Evolutionary conservation across 1,284 basidiomycete genomes (phyloP).

Genomic region (Ceratobasidium sp.): DNA sequence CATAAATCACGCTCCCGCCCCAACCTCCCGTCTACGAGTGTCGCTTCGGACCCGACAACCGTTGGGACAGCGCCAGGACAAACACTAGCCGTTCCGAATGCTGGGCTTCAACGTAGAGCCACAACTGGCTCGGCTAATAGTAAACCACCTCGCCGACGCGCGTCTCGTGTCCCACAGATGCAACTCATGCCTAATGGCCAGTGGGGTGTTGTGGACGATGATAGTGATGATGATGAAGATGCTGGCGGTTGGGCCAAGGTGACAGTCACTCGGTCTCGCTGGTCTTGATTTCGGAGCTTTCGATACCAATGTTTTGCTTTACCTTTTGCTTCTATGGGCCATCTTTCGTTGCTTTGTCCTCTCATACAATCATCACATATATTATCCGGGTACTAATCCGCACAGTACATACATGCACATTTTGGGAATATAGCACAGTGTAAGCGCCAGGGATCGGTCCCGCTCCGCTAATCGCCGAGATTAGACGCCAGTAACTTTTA

Average conservation of each 20-base stretch:
- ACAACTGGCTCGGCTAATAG: conserved; percentile 5
- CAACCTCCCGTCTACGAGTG: conserved; percentile 18
- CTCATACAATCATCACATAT: conserved; percentile 5
- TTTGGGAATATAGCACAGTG: neutral
- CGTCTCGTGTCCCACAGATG: conserved; percentile 39
- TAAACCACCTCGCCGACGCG: conserved; percentile 14
- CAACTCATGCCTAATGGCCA: conserved; percentile 39
- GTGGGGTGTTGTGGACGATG: conserved; percentile 43
- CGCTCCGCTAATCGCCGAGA: neutral
- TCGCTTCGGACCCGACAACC: neutral
- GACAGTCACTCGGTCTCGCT: conserved; percentile 40
- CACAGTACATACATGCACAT: neutral
- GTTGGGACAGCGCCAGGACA: neutral
- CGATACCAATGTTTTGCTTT: neutral
- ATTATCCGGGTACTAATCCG: conserved; percentile 14
- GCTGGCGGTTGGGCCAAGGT: conserved; percentile 42
- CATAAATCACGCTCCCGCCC: conserved; percentile 27
- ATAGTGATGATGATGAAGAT: conserved; percentile 41
- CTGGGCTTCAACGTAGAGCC: conserved; percentile 12
- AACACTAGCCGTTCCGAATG: conserved; percentile 3
- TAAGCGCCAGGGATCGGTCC: neutral
- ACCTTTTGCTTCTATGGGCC: neutral
- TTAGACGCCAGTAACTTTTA: conserved; percentile 7
- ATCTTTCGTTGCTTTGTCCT: conserved; percentile 10
- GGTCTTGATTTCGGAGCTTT: conserved; percentile 17